Conservation (phyloP, 1,284 basidiomycete genomes). For the Tylopilus sp. region DNA sequence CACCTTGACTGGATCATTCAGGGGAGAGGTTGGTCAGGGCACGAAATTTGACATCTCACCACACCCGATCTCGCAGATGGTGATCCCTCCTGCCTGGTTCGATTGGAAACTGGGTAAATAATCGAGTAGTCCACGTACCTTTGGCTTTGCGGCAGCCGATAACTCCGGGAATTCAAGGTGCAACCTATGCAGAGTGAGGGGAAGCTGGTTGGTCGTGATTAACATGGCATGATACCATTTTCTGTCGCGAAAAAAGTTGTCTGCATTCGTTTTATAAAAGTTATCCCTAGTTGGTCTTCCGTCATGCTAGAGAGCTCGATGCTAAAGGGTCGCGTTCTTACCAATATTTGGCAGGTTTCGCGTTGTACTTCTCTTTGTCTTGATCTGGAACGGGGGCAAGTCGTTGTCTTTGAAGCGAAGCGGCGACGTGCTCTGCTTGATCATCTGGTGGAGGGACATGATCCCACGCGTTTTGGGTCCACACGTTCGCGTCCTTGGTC, state of each 20-base stretch:
- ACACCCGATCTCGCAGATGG: slow-evolving; percentile 83
- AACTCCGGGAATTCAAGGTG: slow-evolving; percentile 90
- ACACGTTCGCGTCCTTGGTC: slow-evolving; percentile 59
- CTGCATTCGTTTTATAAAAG: slow-evolving; percentile 82
- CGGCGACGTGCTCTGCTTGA: slow-evolving; percentile 64
- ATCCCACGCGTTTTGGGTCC: slow-evolving; percentile 83
- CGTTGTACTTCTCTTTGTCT: slow-evolving; percentile 68
- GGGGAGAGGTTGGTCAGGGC: background rate
- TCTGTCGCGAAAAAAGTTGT: slow-evolving; percentile 89
- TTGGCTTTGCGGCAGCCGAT: slow-evolving; percentile 60
- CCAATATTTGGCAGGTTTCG: slow-evolving; percentile 72
- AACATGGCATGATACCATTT: slow-evolving; percentile 57
- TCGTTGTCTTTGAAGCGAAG: slow-evolving; percentile 67
- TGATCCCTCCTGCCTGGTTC: slow-evolving; percentile 67
- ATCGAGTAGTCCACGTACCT: slow-evolving; percentile 43
- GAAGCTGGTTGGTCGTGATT: background rate
- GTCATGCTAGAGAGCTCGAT: slow-evolving; percentile 1
- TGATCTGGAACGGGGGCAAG: slow-evolving; percentile 63
- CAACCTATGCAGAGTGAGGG: slow-evolving; percentile 51
- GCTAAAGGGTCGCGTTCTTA: slow-evolving; percentile 25
- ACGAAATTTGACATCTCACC: slow-evolving; percentile 42
- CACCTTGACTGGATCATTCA: slow-evolving; percentile 48
- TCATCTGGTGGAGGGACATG: slow-evolving; percentile 83
- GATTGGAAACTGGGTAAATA: slow-evolving; percentile 3
- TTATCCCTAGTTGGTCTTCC: slow-evolving; percentile 63